Percentiles rank a stretch among this genome's conserved stretches.
Evolutionary conservation across 176 grass and related monocot genomes (phyloP).

Genomic region (Oryza officinalis): DNA sequence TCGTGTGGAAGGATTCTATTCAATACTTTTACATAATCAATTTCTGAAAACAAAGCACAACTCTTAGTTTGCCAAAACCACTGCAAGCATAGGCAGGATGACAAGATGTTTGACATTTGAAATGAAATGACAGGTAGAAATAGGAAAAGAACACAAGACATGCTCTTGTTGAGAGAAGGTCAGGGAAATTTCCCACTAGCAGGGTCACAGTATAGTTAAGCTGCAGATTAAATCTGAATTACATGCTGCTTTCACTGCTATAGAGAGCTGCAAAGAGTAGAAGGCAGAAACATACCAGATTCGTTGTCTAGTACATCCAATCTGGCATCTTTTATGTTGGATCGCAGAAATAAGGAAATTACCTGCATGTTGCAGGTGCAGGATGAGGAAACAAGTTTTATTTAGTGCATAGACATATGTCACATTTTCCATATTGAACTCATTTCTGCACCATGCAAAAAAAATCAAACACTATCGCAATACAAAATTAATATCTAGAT

Average conservation of each 20-base stretch:
- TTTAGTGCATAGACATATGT: neutral
- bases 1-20: constrained; percentile 86
- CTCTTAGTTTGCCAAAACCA: constrained; percentile 2
- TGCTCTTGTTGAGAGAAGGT: neutral
- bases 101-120: neutral
- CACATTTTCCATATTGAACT: neutral
- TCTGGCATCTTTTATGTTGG: constrained; percentile 62
- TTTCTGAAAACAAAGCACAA: constrained; percentile 57
- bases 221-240: constrained; percentile 27
- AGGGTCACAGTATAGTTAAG: constrained; percentile 30
- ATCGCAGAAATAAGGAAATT: constrained; percentile 87
- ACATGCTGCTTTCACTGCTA: neutral
- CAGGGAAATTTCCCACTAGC: neutral
- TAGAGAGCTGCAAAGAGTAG: neutral
- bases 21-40: constrained; percentile 90
- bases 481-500: neutral
- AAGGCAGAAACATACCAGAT: constrained; percentile 52
- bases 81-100: constrained; percentile 22
- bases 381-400: neutral
- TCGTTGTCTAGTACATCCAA: constrained; percentile 38
- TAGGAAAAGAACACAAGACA: constrained; percentile 3
- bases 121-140: neutral
- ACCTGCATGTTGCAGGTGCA: constrained; percentile 57
- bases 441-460: constrained; percentile 8
- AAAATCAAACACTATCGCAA: neutral